Evolutionary conservation across 139 green algal genomes (phyloP), one percentile per base, ranked within the genome.

Genomic region (Closterium sp.): DNA sequence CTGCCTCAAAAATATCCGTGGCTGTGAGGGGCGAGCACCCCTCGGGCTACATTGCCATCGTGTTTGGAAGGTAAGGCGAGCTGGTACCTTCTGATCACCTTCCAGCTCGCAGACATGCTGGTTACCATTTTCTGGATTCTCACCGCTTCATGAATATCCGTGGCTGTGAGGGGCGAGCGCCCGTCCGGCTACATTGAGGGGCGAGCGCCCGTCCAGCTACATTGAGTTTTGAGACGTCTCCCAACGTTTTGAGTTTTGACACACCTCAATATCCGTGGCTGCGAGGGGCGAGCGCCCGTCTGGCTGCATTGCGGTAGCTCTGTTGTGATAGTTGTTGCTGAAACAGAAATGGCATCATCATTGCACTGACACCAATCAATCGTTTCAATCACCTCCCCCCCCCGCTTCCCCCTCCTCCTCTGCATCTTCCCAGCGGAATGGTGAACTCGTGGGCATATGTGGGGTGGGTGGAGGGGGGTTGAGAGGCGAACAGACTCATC

Each of bases 61-160:
- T n/a, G n/a, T n/a, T n/a, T n/a, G n/a, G n/a, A n/a, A n/a, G n/a
- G n/a, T n/a, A n/a, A n/a, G n/a, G n/a, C n/a, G n/a, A n/a, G 28
- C 84, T 94, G 22, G 92, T 22, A 1, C 45, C 93, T 93, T 93
- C 38, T 88, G 29, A 93, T 88, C 5, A 13, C 45, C 11, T 73
- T 22, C 1, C 50, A 73, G 50, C 50, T 73, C 50, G 9, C 50
- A 73, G 10, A 87, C 27, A 2, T 5, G 1, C 87, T 93, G 30
- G 91, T 93, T 5, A 89, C 70, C 31, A 17, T 94, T 5, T 94
- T 91, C 50, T 93, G 92, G 92, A 93, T 89, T 4, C 73, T 94
- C 1, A 89, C 38, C 19, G 29, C 22, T 9, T 28, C 22, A 9
- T 27, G 32, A 0, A 94, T 94, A 5, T 70, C 89, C 1, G 50